phyloP scores from a whole-genome alignment of 2,329 filamentous ascomycete genomes.

The Exophiala sp. region DNA sequence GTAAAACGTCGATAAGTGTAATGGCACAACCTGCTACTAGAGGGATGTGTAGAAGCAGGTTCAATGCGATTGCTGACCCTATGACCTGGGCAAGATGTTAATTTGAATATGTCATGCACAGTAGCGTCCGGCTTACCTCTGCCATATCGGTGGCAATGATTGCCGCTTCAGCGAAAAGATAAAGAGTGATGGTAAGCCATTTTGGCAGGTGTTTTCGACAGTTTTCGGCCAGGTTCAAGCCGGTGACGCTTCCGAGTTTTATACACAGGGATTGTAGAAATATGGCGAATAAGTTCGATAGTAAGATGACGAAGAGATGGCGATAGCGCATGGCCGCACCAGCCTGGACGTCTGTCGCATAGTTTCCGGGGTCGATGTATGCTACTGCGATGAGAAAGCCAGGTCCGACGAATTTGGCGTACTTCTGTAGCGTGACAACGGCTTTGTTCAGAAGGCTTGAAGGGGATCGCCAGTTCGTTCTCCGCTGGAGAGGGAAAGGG shows the following conservation, averaged over 20 bases:
- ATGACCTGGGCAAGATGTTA: constrained; percentile 43
- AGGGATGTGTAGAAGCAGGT: constrained; percentile 52
- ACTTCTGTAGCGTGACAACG: constrained; percentile 34
- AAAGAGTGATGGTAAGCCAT: constrained; percentile 63
- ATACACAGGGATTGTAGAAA: constrained; percentile 48
- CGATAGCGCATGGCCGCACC: constrained; percentile 44
- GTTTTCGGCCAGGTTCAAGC: constrained; percentile 63
- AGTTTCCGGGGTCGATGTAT: constrained; percentile 51
- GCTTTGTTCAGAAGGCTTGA: constrained; percentile 13
- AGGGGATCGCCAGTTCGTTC: background rate
- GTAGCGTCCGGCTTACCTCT: constrained; percentile 47
- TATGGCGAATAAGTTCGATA: constrained; percentile 49
- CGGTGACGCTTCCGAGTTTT: constrained; percentile 67
- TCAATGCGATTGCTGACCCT: constrained; percentile 55
- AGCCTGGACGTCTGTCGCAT: constrained; percentile 48
- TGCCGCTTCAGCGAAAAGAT: constrained; percentile 61
- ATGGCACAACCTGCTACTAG: constrained; percentile 57
- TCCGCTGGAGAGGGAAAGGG: constrained; percentile 2
- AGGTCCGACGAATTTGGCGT: constrained; percentile 45
- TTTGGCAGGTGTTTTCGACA: constrained; percentile 62
- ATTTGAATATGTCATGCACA: background rate
- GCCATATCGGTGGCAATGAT: constrained; percentile 71
- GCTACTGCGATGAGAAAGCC: constrained; percentile 49
- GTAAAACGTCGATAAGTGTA: constrained; percentile 54
- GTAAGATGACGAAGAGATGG: constrained; percentile 46